Conservation (phyloP, 805 yeast species). For the Zygosaccharomyces siamensis region DNA sequence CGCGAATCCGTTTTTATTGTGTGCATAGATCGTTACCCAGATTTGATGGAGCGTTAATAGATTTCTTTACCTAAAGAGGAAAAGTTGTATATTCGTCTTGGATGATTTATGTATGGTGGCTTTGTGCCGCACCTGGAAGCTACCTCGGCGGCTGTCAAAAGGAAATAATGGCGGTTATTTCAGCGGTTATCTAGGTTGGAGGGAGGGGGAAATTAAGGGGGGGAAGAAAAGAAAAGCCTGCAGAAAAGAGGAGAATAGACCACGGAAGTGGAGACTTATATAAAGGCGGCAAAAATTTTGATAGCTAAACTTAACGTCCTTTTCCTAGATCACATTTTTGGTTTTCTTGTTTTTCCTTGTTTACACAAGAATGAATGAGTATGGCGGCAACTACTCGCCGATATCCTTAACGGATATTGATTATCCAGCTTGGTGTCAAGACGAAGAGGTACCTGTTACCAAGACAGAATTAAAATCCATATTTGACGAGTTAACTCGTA, state of each 20-base stretch:
- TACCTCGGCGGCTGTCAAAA: no score
- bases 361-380: not conserved
- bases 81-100: not conserved
- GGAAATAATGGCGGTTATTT: no score
- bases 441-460: slow-evolving; percentile 64
- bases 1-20: not conserved
- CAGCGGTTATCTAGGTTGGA: no score
- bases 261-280: no score
- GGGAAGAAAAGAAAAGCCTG: no score
- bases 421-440: slow-evolving; percentile 37
- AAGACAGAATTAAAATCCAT: slow-evolving; percentile 57
- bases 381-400: slow-evolving; percentile 9
- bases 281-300: no score
- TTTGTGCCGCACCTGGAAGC: no score
- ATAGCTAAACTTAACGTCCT: not conserved
- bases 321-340: not conserved
- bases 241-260: no score
- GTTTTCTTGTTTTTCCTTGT: no score
- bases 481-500: slow-evolving; percentile 51
- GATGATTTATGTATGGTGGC: no score
- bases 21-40: not conserved
- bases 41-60: not conserved
- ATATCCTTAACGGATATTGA: slow-evolving; percentile 24
- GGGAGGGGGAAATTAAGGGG: no score
- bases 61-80: not conserved